A percentile compares a stretch with the other conserved stretches of the same genome.
Conservation (phyloP, 495 filamentous ascomycete genomes). For the Annulohypoxylon moriforme region DNA sequence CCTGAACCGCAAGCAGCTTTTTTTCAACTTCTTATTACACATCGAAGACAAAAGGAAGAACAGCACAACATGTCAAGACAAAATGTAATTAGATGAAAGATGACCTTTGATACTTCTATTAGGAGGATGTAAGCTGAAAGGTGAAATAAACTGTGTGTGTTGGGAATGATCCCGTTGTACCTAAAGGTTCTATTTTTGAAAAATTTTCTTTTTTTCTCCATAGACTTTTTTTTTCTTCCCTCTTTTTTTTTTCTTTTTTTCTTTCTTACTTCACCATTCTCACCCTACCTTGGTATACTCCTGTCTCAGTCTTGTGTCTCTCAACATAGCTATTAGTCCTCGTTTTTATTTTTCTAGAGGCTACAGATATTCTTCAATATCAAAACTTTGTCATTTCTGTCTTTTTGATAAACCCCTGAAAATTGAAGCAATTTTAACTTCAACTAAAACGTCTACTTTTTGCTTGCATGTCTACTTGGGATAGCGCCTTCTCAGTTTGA, state of each 20-base stretch:
- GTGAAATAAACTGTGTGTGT: neutral
- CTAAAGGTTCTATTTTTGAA: constrained; percentile 10
- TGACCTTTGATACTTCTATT: neutral
- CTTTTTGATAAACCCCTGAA: neutral
- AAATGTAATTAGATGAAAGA: neutral
- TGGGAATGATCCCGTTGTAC: constrained; percentile 16
- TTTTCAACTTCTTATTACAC: constrained; percentile 17
- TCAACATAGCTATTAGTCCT: neutral
- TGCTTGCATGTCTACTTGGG: neutral
- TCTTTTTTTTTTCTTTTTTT: constrained; percentile 16
- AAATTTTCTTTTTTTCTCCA: constrained; percentile 35
- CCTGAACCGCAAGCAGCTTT: constrained; percentile 35
- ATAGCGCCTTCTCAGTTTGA: neutral
- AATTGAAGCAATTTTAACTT: neutral
- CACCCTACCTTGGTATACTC: neutral
- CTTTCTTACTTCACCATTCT: neutral
- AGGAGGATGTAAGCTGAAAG: neutral
- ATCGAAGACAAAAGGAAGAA: constrained; percentile 16
- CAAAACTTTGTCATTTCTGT: neutral
- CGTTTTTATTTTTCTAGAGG: neutral
- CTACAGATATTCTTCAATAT: neutral
- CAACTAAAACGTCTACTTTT: neutral
- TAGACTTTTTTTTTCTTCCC: constrained; percentile 8
- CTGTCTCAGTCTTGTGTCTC: constrained; percentile 7
- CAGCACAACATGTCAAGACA: neutral